These are phyloP conservation scores for Aspergillus spinulosporus DNA, from an alignment of 2,329 filamentous ascomycete genomes.

Conservation along the genomic window DNA sequence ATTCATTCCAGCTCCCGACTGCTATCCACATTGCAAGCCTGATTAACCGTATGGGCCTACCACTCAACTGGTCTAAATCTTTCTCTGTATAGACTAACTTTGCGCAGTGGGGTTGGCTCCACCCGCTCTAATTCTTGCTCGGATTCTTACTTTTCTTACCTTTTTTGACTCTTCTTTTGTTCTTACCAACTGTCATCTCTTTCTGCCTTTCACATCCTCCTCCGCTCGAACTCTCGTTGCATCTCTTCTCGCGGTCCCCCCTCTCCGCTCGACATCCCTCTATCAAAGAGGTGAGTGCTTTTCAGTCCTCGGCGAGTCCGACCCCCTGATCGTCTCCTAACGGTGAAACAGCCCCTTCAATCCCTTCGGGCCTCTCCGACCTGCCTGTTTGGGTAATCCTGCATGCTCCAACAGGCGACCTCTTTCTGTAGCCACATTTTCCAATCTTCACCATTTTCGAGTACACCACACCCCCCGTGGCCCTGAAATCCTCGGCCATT, in stretches of 20 bases:
- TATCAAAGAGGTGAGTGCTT: background rate
- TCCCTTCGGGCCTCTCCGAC: constrained; percentile 2
- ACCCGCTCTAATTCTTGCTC: constrained; percentile 6
- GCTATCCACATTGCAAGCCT: background rate
- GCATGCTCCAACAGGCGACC: background rate
- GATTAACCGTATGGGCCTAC: background rate
- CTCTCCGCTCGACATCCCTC: background rate
- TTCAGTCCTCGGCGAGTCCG: background rate
- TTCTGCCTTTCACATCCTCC: constrained; percentile 14
- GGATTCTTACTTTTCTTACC: background rate
- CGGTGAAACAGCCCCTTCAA: background rate
- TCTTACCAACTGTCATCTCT: constrained; percentile 1
- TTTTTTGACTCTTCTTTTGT: constrained; percentile 3
- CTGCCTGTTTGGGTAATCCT: constrained; percentile 12
- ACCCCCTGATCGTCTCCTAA: background rate
- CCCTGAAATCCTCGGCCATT: constrained; percentile 21
- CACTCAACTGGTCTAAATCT: constrained; percentile 1
- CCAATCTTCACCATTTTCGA: constrained; percentile 11
- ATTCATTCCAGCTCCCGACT: background rate
- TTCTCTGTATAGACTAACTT: background rate
- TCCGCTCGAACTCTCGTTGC: background rate
- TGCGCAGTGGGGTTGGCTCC: constrained; percentile 10
- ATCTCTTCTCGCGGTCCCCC: constrained; percentile 17
- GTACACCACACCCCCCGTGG: constrained; percentile 19
- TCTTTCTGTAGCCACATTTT: background rate